These are phyloP conservation scores for Eragrostis tef DNA, from an alignment of 202 grass and related monocot genomes.

Conservation along the genomic window DNA sequence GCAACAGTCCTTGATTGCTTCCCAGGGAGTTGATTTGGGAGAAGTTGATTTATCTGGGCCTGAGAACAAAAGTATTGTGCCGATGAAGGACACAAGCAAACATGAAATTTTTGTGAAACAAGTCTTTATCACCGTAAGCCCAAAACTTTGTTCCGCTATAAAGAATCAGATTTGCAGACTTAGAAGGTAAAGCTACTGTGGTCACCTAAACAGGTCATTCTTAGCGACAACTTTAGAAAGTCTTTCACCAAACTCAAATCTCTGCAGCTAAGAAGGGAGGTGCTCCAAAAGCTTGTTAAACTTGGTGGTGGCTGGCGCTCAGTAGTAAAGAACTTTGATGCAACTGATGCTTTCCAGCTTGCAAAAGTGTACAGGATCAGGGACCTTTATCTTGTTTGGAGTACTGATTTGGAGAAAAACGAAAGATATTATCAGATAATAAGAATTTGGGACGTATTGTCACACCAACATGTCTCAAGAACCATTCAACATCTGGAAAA, in stretches of 20 bases:
- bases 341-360: constrained; percentile 51
- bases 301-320: constrained; percentile 73
- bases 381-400: constrained; percentile 76
- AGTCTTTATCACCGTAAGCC: constrained; percentile 91
- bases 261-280: constrained; percentile 47
- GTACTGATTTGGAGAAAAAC: constrained; percentile 66
- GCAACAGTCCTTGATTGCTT: constrained; percentile 71
- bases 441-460: constrained; percentile 75
- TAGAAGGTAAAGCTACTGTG: constrained; percentile 52
- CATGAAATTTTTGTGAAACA: constrained; percentile 61
- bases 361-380: constrained; percentile 57
- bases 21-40: constrained; percentile 43
- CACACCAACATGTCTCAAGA: constrained; percentile 56
- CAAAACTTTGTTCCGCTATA: constrained; percentile 89
- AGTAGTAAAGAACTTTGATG: constrained; percentile 26
- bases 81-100: not conserved
- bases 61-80: not conserved
- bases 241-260: constrained; percentile 75
- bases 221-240: constrained; percentile 80
- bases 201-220: constrained; percentile 71
- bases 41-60: constrained; percentile 28
- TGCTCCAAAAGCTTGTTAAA: constrained; percentile 66
- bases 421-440: constrained; percentile 69
- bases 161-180: constrained; percentile 67
- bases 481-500: constrained; percentile 62